These are phyloP conservation scores for Scleroderma citrinum DNA, from an alignment of 768 basidiomycete species.

Conservation along the genomic window DNA sequence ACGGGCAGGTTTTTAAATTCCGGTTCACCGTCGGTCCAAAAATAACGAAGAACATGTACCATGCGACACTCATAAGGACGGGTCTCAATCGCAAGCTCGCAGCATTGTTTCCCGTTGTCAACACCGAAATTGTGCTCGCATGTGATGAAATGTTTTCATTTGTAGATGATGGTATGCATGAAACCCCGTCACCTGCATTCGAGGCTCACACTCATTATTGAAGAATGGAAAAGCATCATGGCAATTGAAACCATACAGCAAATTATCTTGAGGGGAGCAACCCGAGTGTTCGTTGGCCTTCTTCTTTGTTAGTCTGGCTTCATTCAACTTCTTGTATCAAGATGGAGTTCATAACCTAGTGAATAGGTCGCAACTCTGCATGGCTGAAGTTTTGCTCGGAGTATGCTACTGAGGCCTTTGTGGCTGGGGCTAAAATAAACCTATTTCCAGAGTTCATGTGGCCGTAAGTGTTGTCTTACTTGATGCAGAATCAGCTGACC, in stretches of 20 bases:
- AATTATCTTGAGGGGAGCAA: conserved; percentile 37
- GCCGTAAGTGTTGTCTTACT: conserved; percentile 17
- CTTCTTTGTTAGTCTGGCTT: conserved; percentile 35
- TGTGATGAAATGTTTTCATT: neutral
- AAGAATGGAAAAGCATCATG: conserved; percentile 37
- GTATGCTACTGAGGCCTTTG: conserved; percentile 26
- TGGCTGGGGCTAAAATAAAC: conserved; percentile 11
- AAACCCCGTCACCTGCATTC: neutral
- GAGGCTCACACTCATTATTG: too few species aligned
- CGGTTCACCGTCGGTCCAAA: neutral
- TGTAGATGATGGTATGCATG: neutral
- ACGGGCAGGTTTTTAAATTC: neutral
- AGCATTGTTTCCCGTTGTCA: neutral
- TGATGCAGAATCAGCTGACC: neutral
- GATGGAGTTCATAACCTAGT: neutral
- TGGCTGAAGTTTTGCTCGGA: conserved; percentile 28
- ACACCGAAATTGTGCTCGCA: neutral
- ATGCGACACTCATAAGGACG: neutral
- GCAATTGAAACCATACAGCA: conserved; percentile 22
- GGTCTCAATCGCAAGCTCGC: neutral
- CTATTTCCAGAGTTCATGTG: conserved; percentile 29
- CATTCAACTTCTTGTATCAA: neutral
- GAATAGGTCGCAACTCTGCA: conserved; percentile 33
- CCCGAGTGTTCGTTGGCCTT: conserved; percentile 44
- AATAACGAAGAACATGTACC: neutral